These are phyloP conservation scores for Cicer judaicum DNA, from an alignment of 306 rosid species.

Conservation along the genomic window DNA sequence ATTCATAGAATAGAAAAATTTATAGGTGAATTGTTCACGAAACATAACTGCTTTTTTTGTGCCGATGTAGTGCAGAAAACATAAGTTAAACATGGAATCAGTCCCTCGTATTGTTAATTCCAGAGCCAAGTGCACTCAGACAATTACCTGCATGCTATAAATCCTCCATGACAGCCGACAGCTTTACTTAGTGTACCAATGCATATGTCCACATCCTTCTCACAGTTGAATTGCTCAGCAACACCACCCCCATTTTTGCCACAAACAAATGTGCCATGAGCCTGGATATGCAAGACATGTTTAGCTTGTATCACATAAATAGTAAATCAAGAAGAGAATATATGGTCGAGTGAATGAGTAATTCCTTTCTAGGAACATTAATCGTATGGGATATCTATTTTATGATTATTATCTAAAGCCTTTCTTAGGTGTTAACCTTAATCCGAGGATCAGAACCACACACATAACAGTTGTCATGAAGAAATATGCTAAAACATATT, in stretches of 20 bases:
- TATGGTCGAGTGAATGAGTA: not conserved
- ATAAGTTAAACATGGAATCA: not conserved
- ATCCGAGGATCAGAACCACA: constrained; percentile 23
- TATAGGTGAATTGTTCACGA: constrained; percentile 33
- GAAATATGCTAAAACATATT: constrained; percentile 39
- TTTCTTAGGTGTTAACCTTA: constrained; percentile 1
- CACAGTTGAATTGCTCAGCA: constrained; percentile 86
- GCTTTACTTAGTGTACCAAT: constrained; percentile 95
- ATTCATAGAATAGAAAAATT: constrained; percentile 41
- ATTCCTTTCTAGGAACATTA: constrained; percentile 4
- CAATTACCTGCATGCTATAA: constrained; percentile 92
- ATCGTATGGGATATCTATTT: not conserved
- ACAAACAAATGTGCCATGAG: constrained; percentile 94
- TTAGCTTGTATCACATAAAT: constrained; percentile 27
- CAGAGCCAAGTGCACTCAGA: constrained; percentile 26
- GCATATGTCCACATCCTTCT: constrained; percentile 83
- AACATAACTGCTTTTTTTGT: constrained; percentile 1
- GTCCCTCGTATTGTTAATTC: not conserved
- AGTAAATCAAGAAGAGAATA: not conserved
- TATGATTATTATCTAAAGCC: not conserved
- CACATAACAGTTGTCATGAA: constrained; percentile 23
- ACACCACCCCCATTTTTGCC: constrained; percentile 96
- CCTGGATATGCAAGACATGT: constrained; percentile 54
- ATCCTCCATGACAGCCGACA: constrained; percentile 97
- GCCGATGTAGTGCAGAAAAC: constrained; percentile 7